Conservation (phyloP, 176 grass and related monocot genomes). For the Bothriochloa decipiens region DNA sequence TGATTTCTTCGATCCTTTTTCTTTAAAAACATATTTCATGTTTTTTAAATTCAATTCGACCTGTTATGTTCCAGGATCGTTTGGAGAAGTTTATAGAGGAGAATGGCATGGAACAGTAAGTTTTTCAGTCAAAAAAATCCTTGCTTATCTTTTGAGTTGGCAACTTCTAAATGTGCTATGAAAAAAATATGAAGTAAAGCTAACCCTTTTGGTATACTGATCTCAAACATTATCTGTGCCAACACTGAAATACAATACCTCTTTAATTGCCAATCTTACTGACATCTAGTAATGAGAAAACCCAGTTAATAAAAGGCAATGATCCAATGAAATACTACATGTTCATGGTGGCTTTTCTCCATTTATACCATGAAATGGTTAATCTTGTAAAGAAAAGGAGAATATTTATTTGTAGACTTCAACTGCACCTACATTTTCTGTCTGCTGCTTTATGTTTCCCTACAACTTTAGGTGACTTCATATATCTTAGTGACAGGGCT, state of each 20-base stretch:
- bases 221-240: slow-evolving; percentile 6
- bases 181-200: slow-evolving; percentile 25
- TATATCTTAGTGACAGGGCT: slow-evolving; percentile 30
- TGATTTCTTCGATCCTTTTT: slow-evolving; percentile 23
- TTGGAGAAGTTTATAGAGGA: slow-evolving; percentile 98
- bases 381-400: neutral
- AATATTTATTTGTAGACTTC: neutral
- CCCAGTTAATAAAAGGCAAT: slow-evolving; percentile 19
- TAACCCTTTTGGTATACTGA: neutral
- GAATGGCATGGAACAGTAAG: slow-evolving; percentile 99
- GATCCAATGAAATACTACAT: neutral
- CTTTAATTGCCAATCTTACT: slow-evolving; percentile 23
- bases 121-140: slow-evolving; percentile 30
- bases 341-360: neutral
- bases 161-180: slow-evolving; percentile 9
- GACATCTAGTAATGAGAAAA: slow-evolving; percentile 2
- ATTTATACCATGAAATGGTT: slow-evolving; percentile 17
- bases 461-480: slow-evolving; percentile 22
- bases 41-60: slow-evolving; percentile 1
- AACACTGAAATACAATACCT: slow-evolving; percentile 16
- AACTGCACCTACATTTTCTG: slow-evolving; percentile 28
- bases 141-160: slow-evolving; percentile 26
- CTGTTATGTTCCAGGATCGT: slow-evolving; percentile 68
- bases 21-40: neutral
- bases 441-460: slow-evolving; percentile 51